phyloP scores from a whole-genome alignment of 441 rosid genomes.

The Arabidopsis lyrata region DNA sequence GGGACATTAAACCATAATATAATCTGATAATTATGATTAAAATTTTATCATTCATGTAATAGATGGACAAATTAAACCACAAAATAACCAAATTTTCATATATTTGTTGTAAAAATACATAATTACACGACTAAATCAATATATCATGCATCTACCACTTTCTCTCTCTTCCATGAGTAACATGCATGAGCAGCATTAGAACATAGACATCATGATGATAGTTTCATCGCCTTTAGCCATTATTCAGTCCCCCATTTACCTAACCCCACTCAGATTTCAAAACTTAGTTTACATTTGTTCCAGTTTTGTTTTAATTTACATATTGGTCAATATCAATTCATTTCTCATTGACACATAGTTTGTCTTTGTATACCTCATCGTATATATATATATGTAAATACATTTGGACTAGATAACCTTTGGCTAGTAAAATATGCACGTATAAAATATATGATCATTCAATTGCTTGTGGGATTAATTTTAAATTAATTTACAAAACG shows the following conservation, averaged over 20 bases:
- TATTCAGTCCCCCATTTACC: slow-evolving; percentile 62
- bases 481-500: background rate
- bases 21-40: slow-evolving; percentile 3
- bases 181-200: slow-evolving; percentile 48
- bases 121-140: slow-evolving; percentile 8
- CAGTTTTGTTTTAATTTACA: slow-evolving; percentile 23
- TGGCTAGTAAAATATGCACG: background rate
- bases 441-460: background rate
- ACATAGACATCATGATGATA: slow-evolving; percentile 46
- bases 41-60: slow-evolving; percentile 13
- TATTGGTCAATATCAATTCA: slow-evolving; percentile 27
- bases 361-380: background rate
- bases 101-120: slow-evolving; percentile 8
- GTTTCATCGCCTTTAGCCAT: slow-evolving; percentile 59
- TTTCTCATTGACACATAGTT: background rate
- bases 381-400: background rate
- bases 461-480: background rate
- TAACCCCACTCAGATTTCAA: slow-evolving; percentile 47
- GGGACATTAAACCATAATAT: too few species aligned
- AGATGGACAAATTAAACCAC: slow-evolving; percentile 14
- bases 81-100: background rate
- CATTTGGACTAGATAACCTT: background rate
- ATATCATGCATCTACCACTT: slow-evolving; percentile 8
- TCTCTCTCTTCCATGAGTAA: slow-evolving; percentile 42
- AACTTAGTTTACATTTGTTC: slow-evolving; percentile 18